These are phyloP conservation scores for Xylaria sp. DNA, from an alignment of 2,329 filamentous ascomycete species.

Conservation along the genomic window DNA sequence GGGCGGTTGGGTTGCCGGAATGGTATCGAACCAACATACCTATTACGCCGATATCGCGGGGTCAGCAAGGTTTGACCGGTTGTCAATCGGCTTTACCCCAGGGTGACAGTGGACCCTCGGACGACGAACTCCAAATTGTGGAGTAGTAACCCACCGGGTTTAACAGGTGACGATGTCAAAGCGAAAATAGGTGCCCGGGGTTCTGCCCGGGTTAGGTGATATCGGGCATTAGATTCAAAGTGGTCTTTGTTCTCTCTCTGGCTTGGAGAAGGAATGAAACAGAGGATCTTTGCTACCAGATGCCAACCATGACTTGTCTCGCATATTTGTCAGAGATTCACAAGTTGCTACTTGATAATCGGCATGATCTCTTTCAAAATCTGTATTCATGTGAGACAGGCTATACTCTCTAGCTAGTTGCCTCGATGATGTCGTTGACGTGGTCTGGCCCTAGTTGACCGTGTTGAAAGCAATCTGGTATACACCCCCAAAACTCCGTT, in stretches of 20 bases:
- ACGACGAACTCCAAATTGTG: neutral
- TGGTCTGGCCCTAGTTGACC: conserved; percentile 9
- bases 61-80: neutral
- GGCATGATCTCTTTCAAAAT: neutral
- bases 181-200: neutral
- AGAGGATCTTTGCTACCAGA: conserved; percentile 1
- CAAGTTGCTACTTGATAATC: neutral
- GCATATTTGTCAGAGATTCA: neutral
- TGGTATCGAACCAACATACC: conserved; percentile 24
- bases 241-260: neutral
- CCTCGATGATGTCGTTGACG: neutral
- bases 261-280: neutral
- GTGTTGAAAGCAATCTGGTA: conserved; percentile 43
- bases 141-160: neutral
- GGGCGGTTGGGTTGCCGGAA: conserved; percentile 22
- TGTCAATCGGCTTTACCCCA: conserved; percentile 26
- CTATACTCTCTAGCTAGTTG: conserved; percentile 6
- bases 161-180: conserved; percentile 12
- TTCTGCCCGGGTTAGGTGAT: neutral
- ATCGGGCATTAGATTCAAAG: neutral
- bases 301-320: conserved; percentile 5
- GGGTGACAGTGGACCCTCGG: conserved; percentile 3
- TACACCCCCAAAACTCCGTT: conserved; percentile 43
- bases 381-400: conserved; percentile 9
- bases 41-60: conserved; percentile 37